Evolutionary conservation across 108 stramenopile species (phyloP), one percentile per base, ranked within the genome.

Genomic region (Fistulifera solaris): DNA sequence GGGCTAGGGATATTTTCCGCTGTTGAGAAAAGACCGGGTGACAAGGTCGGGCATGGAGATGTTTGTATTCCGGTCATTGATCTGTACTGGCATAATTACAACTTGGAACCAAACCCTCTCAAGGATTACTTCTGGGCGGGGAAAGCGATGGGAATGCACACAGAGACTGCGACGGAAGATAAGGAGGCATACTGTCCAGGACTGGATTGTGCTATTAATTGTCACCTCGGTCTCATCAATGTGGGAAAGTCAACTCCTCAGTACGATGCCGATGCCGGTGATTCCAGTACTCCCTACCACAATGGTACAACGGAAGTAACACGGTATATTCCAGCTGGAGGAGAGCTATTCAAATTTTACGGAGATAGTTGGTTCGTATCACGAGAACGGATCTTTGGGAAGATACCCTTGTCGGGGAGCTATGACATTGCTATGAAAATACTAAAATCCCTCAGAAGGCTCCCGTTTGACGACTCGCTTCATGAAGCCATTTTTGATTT

Each of bases 1-100:
- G 86, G 86, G 0, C 42, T 83, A 16, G 86, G 86, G 15, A 61
- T 83, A 6, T 88, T 80, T 54, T 79, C 82, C 13, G 48, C 59
- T 22, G 48, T 49, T 57, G 58, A 73, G 49, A 61, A 48, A 1
- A 63, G 51, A 10, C 0, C 43, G 19, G 41, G 40, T 0, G 48
- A 58, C 15, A 12, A 1, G 15, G 47, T 68, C 12, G 67, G 67
- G 10, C 22, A 35, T 2, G 55, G 48, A 19, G 48, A 56, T 26
- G 26, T 47, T 56, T 58, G 25, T 19, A 57, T 51, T 58, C 60
- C 50, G 16, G 35, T 53, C 25, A 4, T 53, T 19, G 63, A 65
- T 31, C 12, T 54, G 6, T 48, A 39, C 24, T 56, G 72, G 72
- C 16, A 59, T 17, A 19, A 16, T 31, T 10, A 10, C 3, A 15